phyloP scores from a whole-genome alignment of 495 filamentous ascomycete genomes.

The Annulohypoxylon bovei region DNA sequence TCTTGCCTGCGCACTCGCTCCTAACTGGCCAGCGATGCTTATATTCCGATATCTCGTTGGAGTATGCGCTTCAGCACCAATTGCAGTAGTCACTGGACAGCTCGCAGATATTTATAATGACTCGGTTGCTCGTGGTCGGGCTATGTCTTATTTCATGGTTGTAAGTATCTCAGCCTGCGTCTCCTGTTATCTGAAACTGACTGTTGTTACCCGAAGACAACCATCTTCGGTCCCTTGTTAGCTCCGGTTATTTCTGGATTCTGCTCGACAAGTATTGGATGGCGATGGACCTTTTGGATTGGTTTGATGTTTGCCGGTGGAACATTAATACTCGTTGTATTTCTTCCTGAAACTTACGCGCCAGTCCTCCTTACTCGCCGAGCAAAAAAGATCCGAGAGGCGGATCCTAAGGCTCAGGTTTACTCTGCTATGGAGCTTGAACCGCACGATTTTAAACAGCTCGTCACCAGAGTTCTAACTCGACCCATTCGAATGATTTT shows the following conservation, averaged over 20 bases:
- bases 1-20: slow-evolving; percentile 73
- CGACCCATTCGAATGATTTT: slow-evolving; percentile 56
- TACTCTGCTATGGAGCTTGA: slow-evolving; percentile 52
- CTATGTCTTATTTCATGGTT: slow-evolving; percentile 75
- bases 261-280: slow-evolving; percentile 63
- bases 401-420: slow-evolving; percentile 51
- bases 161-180: slow-evolving; percentile 54
- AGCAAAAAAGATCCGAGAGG: slow-evolving; percentile 62
- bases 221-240: slow-evolving; percentile 72
- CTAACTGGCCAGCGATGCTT: slow-evolving; percentile 71
- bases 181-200: not conserved
- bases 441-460: slow-evolving; percentile 42
- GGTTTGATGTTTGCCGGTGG: slow-evolving; percentile 66
- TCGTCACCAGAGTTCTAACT: slow-evolving; percentile 52
- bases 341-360: slow-evolving; percentile 71
- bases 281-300: slow-evolving; percentile 75
- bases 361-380: slow-evolving; percentile 66
- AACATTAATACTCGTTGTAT: slow-evolving; percentile 57
- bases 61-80: slow-evolving; percentile 70
- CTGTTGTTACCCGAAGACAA: slow-evolving; percentile 56
- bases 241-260: slow-evolving; percentile 76
- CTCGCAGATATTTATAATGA: slow-evolving; percentile 74
- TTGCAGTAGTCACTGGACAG: slow-evolving; percentile 75
- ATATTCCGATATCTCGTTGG: slow-evolving; percentile 75
- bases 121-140: slow-evolving; percentile 68